phyloP scores from a whole-genome alignment of 2,329 filamentous ascomycete genomes.

The Paramyrothecium roridum region DNA sequence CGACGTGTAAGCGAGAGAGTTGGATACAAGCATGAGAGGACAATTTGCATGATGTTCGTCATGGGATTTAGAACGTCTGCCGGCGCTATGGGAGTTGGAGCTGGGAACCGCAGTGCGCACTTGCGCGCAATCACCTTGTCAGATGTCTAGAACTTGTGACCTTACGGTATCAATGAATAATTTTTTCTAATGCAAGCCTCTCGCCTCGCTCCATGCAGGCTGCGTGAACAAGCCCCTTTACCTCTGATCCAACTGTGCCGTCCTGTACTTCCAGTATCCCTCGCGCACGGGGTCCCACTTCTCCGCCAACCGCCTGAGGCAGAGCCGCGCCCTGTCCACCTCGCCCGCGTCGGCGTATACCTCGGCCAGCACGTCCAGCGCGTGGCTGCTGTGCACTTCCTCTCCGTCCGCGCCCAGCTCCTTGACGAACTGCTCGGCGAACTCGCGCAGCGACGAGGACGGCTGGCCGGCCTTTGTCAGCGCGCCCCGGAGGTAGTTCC shows the following conservation, averaged over 20 bases:
- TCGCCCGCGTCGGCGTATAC: slow-evolving; percentile 57
- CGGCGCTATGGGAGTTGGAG: background rate
- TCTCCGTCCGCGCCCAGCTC: slow-evolving; percentile 44
- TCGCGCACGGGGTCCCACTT: slow-evolving; percentile 89
- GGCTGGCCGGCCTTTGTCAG: slow-evolving; percentile 61
- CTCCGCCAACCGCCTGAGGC: slow-evolving; percentile 69
- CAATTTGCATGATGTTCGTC: background rate
- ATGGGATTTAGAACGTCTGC: background rate
- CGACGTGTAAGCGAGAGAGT: too few species aligned
- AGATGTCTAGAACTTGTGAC: background rate
- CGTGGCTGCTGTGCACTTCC: slow-evolving; percentile 59
- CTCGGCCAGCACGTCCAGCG: slow-evolving; percentile 70
- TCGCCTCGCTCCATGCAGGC: background rate
- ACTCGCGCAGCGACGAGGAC: slow-evolving; percentile 41
- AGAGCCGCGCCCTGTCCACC: slow-evolving; percentile 61
- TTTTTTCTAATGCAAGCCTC: background rate
- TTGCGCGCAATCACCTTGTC: background rate
- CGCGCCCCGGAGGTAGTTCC: slow-evolving; percentile 86
- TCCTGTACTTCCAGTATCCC: slow-evolving; percentile 81
- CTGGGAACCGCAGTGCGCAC: background rate
- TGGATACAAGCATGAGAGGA: too few species aligned
- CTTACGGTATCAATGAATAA: background rate
- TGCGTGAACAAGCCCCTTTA: too few species aligned
- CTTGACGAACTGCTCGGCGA: slow-evolving; percentile 49
- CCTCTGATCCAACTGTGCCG: slow-evolving; percentile 17